Conservation (phyloP, 2,329 filamentous ascomycete species). For the Pleoardoris graminearum region DNA sequence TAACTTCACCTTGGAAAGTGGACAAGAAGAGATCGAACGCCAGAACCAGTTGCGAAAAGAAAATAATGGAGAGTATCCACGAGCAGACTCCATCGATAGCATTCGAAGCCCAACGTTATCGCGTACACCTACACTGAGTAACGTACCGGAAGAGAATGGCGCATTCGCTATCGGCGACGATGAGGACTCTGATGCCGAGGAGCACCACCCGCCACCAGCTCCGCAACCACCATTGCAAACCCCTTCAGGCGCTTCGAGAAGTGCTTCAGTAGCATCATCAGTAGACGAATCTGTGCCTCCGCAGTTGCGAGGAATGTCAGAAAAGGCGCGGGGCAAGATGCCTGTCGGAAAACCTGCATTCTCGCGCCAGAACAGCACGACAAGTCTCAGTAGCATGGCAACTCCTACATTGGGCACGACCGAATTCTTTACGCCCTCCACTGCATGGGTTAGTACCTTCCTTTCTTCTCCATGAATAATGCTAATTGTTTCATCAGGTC, state of each 20-base stretch:
- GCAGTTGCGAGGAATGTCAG: constrained; percentile 89
- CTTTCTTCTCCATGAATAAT: neutral
- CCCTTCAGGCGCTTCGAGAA: constrained; percentile 54
- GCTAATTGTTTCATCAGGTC: constrained; percentile 59
- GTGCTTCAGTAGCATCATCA: constrained; percentile 69
- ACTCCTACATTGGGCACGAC: constrained; percentile 59
- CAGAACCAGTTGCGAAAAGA: constrained; percentile 72
- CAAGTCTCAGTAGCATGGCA: constrained; percentile 72
- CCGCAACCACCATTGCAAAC: constrained; percentile 37
- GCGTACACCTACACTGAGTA: constrained; percentile 61
- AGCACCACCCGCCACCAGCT: constrained; percentile 49
- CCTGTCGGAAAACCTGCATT: constrained; percentile 81
- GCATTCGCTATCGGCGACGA: constrained; percentile 85
- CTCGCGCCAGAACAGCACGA: constrained; percentile 86
- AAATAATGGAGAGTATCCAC: constrained; percentile 44
- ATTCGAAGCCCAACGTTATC: constrained; percentile 64
- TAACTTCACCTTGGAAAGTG: constrained; percentile 87
- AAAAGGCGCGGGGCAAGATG: constrained; percentile 96
- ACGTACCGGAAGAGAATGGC: constrained; percentile 76
- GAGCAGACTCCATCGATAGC: constrained; percentile 69
- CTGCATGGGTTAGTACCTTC: constrained; percentile 64
- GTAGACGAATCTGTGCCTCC: constrained; percentile 78
- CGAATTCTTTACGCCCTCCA: constrained; percentile 74
- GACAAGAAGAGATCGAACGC: constrained; percentile 86
- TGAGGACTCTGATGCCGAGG: constrained; percentile 65